Evolutionary conservation across 2,329 filamentous ascomycete species (phyloP), one percentile per base, ranked within the genome.

Genomic region (Aureobasidium sp.): DNA sequence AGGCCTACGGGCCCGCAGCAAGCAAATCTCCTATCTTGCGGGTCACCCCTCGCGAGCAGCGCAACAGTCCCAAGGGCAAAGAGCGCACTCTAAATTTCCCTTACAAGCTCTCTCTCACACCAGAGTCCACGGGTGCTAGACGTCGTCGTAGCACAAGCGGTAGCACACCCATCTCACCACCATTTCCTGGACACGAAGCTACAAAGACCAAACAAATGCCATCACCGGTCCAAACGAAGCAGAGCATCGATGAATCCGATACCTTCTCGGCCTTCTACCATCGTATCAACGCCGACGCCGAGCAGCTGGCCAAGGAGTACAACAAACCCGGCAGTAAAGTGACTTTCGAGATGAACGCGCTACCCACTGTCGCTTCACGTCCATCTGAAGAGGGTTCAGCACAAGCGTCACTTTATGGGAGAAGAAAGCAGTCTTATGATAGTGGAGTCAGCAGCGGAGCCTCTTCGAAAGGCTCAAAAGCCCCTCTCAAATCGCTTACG

Each of bases 101-200:
- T 6, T 50, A 38, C 23, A 59, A 61, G 19, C 40, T 53, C 7
- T 57, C 43, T 21, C 27, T 59, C 2, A 59, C 53, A 21, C 54
- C 51, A 15, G 43, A 42, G 19, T 61, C 54, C 17, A 61, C 59
- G 4, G 43, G 49, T 15, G 8, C 40, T 1, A 63, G 58, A 23
- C 49, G 46, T 29, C 53, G 64, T 17, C 59, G 64, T 5, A 70
- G 68, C 54, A 69, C 67, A 11, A 69, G 66, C 40, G 69, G 70
- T 4, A 65, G 64, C 15, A 71, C 70, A 33, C 68, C 69, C 2
- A 71, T 72, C 29, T 72, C 70, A 17, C 69, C 70, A 50, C 69
- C 69, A 4, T 37, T 61, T 17, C 25, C 55, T 27, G 21, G 37
- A 7, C 51, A 23, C 13, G 31, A 27, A 45, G 17, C 23, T 9